Base-by-base conservation (phyloP, 2,329 filamentous ascomycete genomes). In the Fusarium siculi region DNA sequence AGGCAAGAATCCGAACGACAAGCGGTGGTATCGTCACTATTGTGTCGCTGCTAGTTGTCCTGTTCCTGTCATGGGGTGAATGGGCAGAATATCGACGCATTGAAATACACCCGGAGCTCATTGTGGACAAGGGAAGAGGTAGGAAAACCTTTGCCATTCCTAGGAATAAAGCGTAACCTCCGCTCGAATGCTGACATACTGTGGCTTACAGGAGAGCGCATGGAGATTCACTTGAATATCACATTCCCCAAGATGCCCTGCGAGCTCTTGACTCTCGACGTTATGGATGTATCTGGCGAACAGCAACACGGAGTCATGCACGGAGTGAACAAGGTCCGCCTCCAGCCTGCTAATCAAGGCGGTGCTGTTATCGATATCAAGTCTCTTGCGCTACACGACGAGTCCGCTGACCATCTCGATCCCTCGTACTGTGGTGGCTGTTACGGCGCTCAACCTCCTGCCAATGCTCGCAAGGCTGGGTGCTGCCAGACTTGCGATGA, bases 271-370 rank as follows among this genome's bases (percentile, higher is more conserved):
- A 98, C 96, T 18, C 91, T 99, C 77, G 96, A 99, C 82, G 96
- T 99, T 63, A 99, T 99, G 96, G 96, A 99, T 84, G 96, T 98
- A 32, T 97, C 95, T 28, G 96, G 96, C 72, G 96, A 99, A 83
- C 93, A 98, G 80, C 96, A 99, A 82, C 93, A 95, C 77, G 96
- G 96, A 58, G 93, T 99, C 66, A 92, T 94, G 82, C 95, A 98
- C 80, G 96, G 96, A 50, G 90, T 99, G 71, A 93, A 91, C 84
- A 98, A 98, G 85, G 93, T 98, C 70, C 92, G 96, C 70, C 88
- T 99, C 70, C 87, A 89, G 71, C 87, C 95, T 30, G 86, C 87
- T 76, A 85, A 85, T 47, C 91, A 97, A 77, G 96, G 96, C 44
- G 93, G 95, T 70, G 87, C 85, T 65, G 91, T 91, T 73, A 93